Percentiles rank a stretch among this genome's conserved stretches.
These are phyloP conservation scores for Globisporangium acanthophoron DNA, from an alignment of 352 stramenopile genomes.

Conservation along the genomic window DNA sequence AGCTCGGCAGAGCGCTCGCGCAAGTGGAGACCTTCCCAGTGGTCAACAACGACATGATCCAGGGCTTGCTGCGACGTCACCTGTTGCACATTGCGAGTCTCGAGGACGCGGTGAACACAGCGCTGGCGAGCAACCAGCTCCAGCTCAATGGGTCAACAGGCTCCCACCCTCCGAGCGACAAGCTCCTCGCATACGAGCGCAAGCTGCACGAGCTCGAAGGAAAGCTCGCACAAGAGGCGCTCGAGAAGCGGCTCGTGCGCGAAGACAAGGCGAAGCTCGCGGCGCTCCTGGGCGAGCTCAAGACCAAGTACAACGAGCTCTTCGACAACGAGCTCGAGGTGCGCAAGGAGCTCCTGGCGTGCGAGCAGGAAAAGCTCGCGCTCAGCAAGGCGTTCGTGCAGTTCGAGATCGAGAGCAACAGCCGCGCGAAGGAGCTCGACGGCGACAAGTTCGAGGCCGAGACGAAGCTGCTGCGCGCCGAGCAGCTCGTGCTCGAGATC, in stretches of 20 bases:
- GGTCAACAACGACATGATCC: conserved; percentile 52
- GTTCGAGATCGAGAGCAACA: conserved; percentile 49
- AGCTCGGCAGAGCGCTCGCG: conserved; percentile 26
- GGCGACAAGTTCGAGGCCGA: conserved; percentile 58
- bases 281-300: conserved; percentile 33
- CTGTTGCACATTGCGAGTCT: conserved; percentile 9
- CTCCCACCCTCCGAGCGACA: not conserved
- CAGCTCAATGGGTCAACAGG: not conserved
- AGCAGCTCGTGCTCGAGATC: conserved; percentile 61
- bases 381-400: conserved; percentile 64
- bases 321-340: conserved; percentile 60
- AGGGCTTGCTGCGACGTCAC: conserved; percentile 30
- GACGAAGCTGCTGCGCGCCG: conserved; percentile 52
- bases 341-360: conserved; percentile 48
- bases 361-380: conserved; percentile 64
- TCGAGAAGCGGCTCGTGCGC: conserved; percentile 37
- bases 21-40: conserved; percentile 38
- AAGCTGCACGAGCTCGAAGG: conserved; percentile 43
- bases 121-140: not conserved
- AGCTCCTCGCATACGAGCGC: conserved; percentile 11
- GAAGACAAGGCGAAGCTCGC: conserved; percentile 38
- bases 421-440: conserved; percentile 36
- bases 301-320: conserved; percentile 50
- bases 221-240: conserved; percentile 21
- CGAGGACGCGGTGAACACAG: not conserved